Conservation (phyloP, 1,139 yeast genomes). For the Candida sanyaensis region DNA sequence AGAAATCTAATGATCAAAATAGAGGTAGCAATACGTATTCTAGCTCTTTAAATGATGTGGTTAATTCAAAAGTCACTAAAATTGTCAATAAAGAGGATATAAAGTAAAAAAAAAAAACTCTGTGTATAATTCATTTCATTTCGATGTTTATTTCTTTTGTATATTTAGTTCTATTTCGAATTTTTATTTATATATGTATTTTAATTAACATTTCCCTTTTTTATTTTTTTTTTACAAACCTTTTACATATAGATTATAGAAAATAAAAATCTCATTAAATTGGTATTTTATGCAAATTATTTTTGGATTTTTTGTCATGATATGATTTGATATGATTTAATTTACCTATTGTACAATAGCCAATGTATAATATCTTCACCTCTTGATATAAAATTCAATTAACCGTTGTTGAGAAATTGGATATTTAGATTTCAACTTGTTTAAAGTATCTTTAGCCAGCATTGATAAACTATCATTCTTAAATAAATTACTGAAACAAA, state of each 20-base stretch:
- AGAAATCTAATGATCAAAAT: background rate
- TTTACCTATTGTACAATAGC: background rate
- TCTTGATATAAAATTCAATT: conserved; percentile 12
- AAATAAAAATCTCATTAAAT: too few relatives aligned
- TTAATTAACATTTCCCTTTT: too few relatives aligned
- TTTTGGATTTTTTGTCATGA: background rate
- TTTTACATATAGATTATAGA: too few relatives aligned
- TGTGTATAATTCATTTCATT: background rate
- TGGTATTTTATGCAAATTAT: too few relatives aligned
- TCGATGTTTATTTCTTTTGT: background rate
- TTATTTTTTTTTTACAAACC: too few relatives aligned
- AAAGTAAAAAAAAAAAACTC: background rate
- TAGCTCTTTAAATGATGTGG: conserved; percentile 12
- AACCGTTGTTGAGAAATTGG: conserved; percentile 14
- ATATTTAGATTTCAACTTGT: conserved; percentile 12
- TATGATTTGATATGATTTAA: background rate
- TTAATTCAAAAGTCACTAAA: conserved; percentile 12
- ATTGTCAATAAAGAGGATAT: conserved; percentile 7
- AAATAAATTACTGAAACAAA: conserved; percentile 41
- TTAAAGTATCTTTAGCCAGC: conserved; percentile 8
- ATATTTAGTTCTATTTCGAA: background rate
- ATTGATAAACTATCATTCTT: conserved; percentile 18
- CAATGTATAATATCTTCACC: background rate
- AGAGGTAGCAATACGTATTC: conserved; percentile 1
- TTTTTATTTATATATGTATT: too few relatives aligned